Evolutionary conservation across 2,329 filamentous ascomycete species (phyloP).

Genomic region (Xylariaceae sp.): DNA sequence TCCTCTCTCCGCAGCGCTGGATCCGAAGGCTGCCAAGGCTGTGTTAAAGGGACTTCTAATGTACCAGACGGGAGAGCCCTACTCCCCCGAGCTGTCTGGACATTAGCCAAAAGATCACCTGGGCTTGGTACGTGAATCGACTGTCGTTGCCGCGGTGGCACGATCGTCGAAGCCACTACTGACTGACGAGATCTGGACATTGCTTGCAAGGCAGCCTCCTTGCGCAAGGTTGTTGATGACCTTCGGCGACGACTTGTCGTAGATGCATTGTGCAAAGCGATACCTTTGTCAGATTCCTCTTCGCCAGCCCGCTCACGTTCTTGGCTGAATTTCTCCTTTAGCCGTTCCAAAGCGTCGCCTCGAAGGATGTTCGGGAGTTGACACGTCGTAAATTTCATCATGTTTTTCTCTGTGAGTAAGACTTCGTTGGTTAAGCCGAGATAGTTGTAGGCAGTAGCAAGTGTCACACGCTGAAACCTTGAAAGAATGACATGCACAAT

Average conservation of each 20-base stretch:
- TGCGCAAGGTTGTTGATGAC: constrained; percentile 72
- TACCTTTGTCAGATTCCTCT: constrained; percentile 85
- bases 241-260: constrained; percentile 62
- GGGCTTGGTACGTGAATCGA: constrained; percentile 57
- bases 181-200: constrained; percentile 50
- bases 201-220: constrained; percentile 74
- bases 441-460: constrained; percentile 92
- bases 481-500: constrained; percentile 98
- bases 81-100: constrained; percentile 64
- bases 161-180: constrained; percentile 40
- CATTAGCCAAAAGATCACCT: constrained; percentile 78
- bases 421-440: constrained; percentile 90
- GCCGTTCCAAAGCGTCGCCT: constrained; percentile 73
- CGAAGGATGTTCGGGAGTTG: constrained; percentile 89
- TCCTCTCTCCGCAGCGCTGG: constrained; percentile 35
- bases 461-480: constrained; percentile 87
- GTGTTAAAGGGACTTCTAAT: constrained; percentile 26
- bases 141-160: constrained; percentile 39
- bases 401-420: constrained; percentile 84
- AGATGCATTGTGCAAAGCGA: constrained; percentile 84
- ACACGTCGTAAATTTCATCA: constrained; percentile 89
- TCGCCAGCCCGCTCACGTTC: constrained; percentile 79
- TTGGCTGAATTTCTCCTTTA: constrained; percentile 89
- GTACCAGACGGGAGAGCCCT: constrained; percentile 42
- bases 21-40: constrained; percentile 24